Base-by-base conservation (phyloP, 441 rosid species). In the Euphorbia schlechtendalii region DNA sequence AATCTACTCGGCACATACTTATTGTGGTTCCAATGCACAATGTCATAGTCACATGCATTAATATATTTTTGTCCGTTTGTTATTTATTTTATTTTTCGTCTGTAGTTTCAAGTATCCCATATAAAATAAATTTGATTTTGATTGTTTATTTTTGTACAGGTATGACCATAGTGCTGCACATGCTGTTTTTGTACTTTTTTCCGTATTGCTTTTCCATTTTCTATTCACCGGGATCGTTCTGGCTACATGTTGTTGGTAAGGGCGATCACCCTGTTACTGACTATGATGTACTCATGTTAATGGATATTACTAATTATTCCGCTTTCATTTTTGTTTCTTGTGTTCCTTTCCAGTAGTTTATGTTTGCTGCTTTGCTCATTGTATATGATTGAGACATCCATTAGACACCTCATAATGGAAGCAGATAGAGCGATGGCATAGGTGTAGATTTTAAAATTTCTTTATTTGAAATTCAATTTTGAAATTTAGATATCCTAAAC, bases 171-270 rank as follows among this genome's bases (percentile, higher is more conserved):
- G 97, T 69, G 66, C 77, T 49, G 77, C 81, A 57, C 97, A 90
- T 80, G 84, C 96, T 56, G 74, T 79, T 62, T 77, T 82, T 73
- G 92, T 88, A 61, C 84, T 89, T 69, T 65, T 86, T 70, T 90
- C 97, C 53, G 95, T 88, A 54, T 71, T 87, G 76, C 61, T 89
- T 75, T 73, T 82, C 77, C 96, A 93, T 73, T 93, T 90, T 80
- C 72, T 93, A 70, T 73, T 87, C 46, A 71, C 86, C 5, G 99
- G 95, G 69, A 81, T 78, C 32, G 68, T 85, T 77, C 75, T 92
- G 78, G 96, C 96, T 69, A 88, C 97, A 38, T 82, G 71, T 71
- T 88, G 91, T 77, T 93, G 97, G 97, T 92, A 83, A 88, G 86
- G 34, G 62, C 67, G 27, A 21, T 69, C 59, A 18, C 54, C 68